Percentiles rank a stretch among this genome's conserved stretches.
Conservation (phyloP, 2,329 filamentous ascomycete species). For the Aschersonia sp. region DNA sequence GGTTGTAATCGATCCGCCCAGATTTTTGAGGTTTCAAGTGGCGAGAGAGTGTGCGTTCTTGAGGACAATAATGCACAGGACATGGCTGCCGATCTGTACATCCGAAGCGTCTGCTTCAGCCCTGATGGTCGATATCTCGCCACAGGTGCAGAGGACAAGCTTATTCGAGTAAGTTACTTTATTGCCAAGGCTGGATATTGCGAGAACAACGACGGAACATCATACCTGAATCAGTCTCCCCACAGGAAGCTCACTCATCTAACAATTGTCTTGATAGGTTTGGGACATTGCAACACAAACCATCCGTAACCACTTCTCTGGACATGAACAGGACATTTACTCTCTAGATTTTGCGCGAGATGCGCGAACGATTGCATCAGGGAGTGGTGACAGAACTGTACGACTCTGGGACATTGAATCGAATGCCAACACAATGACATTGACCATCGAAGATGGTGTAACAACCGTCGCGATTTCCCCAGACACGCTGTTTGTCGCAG, state of each 20-base stretch:
- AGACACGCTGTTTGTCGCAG: slow-evolving; percentile 85
- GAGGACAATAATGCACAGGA: slow-evolving; percentile 73
- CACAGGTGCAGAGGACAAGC: slow-evolving; percentile 93
- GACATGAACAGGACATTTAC: slow-evolving; percentile 98
- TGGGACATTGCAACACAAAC: slow-evolving; percentile 81
- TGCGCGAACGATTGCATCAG: slow-evolving; percentile 86
- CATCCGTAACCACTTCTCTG: slow-evolving; percentile 88
- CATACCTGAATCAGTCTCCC: background rate
- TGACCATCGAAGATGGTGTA: slow-evolving; percentile 92
- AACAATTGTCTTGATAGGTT: slow-evolving; percentile 42
- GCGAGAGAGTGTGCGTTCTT: slow-evolving; percentile 76
- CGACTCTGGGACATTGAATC: slow-evolving; percentile 92
- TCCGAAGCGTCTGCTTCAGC: slow-evolving; percentile 96
- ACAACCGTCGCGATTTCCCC: slow-evolving; percentile 96
- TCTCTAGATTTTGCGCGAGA: slow-evolving; percentile 90
- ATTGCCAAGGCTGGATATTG: background rate
- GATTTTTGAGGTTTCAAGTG: slow-evolving; percentile 85
- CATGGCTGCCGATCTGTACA: slow-evolving; percentile 85
- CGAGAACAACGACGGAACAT: background rate
- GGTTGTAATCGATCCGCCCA: slow-evolving; percentile 98
- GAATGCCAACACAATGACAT: slow-evolving; percentile 65
- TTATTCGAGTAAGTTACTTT: slow-evolving; percentile 62
- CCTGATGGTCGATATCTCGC: slow-evolving; percentile 88
- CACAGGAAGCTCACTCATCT: slow-evolving; percentile 3
- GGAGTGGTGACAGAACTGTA: slow-evolving; percentile 87